Evolutionary conservation across 805 yeast genomes (phyloP).

Genomic region (Maudiozyma turicensis): DNA sequence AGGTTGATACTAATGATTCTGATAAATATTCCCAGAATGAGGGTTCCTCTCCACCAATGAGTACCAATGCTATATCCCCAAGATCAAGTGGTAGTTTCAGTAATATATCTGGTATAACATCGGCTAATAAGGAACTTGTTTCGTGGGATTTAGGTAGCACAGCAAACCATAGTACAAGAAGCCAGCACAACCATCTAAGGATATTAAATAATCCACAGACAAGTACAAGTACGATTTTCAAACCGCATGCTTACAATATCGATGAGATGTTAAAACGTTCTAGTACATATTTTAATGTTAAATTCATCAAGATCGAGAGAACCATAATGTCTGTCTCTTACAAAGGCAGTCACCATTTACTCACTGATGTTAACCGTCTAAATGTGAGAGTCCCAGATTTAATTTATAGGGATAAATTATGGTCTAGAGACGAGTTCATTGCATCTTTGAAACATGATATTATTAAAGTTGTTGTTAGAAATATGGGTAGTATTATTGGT

Average conservation of each 20-base stretch:
- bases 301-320: conserved; percentile 39
- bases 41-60: neutral
- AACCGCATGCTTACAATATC: conserved; percentile 29
- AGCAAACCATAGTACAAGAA: conserved; percentile 1
- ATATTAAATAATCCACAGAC: neutral
- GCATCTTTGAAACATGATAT: conserved; percentile 45
- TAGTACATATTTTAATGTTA: conserved; percentile 54
- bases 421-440: conserved; percentile 51
- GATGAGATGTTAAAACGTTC: conserved; percentile 67
- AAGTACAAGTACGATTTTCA: conserved; percentile 8
- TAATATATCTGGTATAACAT: neutral
- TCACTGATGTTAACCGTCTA: conserved; percentile 51
- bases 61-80: neutral
- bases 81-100: conserved; percentile 2
- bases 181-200: neutral
- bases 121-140: conserved; percentile 7
- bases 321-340: conserved; percentile 55
- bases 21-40: neutral
- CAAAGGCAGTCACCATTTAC: conserved; percentile 48
- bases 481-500: conserved; percentile 51
- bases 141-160: conserved; percentile 13
- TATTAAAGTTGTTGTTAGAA: conserved; percentile 44
- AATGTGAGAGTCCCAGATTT: conserved; percentile 42
- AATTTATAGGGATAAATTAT: conserved; percentile 37
- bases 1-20: conserved; percentile 5